Evolutionary conservation across 495 filamentous ascomycete genomes (phyloP), one percentile per base, ranked within the genome.

Genomic region (Daldinia concentrica): DNA sequence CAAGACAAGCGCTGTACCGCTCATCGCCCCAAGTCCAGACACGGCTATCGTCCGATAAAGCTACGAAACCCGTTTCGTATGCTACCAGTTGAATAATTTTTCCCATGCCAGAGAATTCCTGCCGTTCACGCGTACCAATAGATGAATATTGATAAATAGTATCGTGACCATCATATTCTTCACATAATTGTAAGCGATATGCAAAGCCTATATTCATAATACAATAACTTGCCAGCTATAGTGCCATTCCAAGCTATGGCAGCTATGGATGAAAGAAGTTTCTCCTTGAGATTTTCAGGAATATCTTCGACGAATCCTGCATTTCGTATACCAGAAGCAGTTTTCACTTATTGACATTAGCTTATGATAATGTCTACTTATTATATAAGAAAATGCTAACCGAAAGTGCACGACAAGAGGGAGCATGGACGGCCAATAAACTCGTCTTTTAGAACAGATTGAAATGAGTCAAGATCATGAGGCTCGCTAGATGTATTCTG

Each of bases 21-120:
- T 81, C 79, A 64, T 90, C 88, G 15, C 88, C 88, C 85, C 88
- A 90, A 4, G 84, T 89, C 64, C 81, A 85, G 26, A 91, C 86
- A 11, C 78, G 66, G 11, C 84, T 82, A n/a, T 74, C 76, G 5
- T 77, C 56, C 5, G 82, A 80, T 55, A 90, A 79, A 54, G 85
- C 80, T 15, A 78, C 80, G 74, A 90, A 90, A 11, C 83, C 78
- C 17, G 85, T 84, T 43, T 82, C 79, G 62, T 81, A 84, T 43
- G 87, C 81, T 27, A 82, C 71, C 1, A 90, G 67, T 51, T 89
- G 84, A n/a, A 67, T 59, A 37, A 82, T 67, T 32, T 63, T 27
- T 24, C 66, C 52, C 45, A 77, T 59, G 39, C 71, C 55, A 19
- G 74, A 39, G 60, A 78, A 77, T 6, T 19, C 51, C 27, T 71